phyloP scores from a whole-genome alignment of 257 asterid genomes.

The Solanum raphanifolium region DNA sequence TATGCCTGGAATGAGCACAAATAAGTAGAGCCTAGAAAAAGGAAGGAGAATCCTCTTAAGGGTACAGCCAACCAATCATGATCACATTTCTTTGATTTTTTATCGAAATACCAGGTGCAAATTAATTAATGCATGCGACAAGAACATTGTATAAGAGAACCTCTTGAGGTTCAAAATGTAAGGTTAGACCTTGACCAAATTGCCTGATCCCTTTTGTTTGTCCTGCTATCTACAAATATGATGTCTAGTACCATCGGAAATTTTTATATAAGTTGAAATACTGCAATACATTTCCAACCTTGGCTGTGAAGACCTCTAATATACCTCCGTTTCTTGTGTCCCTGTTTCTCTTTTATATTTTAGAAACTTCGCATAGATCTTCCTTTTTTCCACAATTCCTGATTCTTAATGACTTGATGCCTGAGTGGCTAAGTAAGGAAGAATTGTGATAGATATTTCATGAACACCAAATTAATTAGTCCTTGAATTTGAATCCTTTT shows the following conservation, averaged over 20 bases:
- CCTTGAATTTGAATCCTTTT: not conserved
- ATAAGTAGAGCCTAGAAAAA: not conserved
- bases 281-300: not conserved
- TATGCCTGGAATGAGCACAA: not conserved
- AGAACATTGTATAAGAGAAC: not conserved
- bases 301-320: not conserved
- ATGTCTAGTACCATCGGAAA: not conserved
- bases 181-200: not conserved
- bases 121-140: not conserved
- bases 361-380: not conserved
- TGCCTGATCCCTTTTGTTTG: not conserved
- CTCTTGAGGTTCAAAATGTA: not conserved
- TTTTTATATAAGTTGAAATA: not conserved
- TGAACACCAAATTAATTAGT: not conserved
- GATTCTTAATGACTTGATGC: not conserved
- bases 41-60: not conserved
- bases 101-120: not conserved
- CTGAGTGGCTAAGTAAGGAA: not conserved
- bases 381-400: not conserved
- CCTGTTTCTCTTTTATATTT: not conserved
- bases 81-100: not conserved
- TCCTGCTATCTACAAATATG: not conserved
- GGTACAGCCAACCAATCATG: not conserved
- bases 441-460: not conserved
- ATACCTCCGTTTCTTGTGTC: not conserved